A percentile compares a stretch with the other conserved stretches of the same genome.
phyloP scores from a whole-genome alignment of 352 stramenopile species.

The Globisporangium irregulare region DNA sequence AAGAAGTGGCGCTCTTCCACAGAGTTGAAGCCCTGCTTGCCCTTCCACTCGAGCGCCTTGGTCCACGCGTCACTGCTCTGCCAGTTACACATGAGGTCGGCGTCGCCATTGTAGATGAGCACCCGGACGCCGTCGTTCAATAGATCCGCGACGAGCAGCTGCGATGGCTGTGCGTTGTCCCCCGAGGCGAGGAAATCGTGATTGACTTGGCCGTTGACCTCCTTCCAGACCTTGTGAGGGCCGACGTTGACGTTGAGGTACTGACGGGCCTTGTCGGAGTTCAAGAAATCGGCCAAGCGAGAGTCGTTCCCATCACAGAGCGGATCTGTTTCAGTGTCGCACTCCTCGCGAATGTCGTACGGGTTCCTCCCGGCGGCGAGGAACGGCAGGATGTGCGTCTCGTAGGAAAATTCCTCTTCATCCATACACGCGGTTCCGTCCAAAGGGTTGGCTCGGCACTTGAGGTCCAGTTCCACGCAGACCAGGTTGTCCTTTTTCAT shows the following conservation, averaged over 20 bases:
- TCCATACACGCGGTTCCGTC: slow-evolving; percentile 5
- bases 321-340: not conserved
- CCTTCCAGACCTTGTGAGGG: not conserved
- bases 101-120: slow-evolving; percentile 91
- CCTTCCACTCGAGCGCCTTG: slow-evolving; percentile 79
- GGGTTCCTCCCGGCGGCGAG: slow-evolving; percentile 23
- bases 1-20: slow-evolving; percentile 15
- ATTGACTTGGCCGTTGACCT: not conserved
- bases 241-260: slow-evolving; percentile 14
- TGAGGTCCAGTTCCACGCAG: slow-evolving; percentile 13
- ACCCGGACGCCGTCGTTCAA: slow-evolving; percentile 49
- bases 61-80: slow-evolving; percentile 91
- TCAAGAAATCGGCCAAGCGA: slow-evolving; percentile 1
- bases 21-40: slow-evolving; percentile 65
- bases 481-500: slow-evolving; percentile 19
- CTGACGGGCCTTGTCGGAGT: not conserved
- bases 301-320: not conserved
- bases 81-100: slow-evolving; percentile 95
- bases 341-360: slow-evolving; percentile 36
- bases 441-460: not conserved
- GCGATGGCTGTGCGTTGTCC: slow-evolving; percentile 6
- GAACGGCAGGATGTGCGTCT: slow-evolving; percentile 16
- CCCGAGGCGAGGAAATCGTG: not conserved
- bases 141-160: slow-evolving; percentile 51
- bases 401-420: not conserved